Evolutionary conservation across 2,329 filamentous ascomycete species (phyloP).

Genomic region (Trichoderma sp.): DNA sequence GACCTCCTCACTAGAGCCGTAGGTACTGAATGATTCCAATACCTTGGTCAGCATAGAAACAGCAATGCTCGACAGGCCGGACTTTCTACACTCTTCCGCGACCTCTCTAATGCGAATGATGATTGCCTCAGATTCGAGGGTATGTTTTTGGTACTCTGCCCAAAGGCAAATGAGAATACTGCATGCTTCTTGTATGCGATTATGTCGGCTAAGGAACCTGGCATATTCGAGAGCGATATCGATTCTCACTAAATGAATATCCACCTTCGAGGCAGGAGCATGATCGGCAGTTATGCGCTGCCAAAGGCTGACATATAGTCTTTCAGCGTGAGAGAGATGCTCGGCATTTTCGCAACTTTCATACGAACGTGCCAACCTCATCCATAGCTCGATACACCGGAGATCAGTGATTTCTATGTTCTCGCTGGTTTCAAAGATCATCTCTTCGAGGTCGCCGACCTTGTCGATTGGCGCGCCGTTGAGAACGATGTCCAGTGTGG

Average conservation of each 20-base stretch:
- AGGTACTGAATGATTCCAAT: slow-evolving; percentile 40
- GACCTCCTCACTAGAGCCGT: slow-evolving; percentile 33
- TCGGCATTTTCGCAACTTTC: slow-evolving; percentile 26
- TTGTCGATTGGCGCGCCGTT: slow-evolving; percentile 27
- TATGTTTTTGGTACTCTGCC: slow-evolving; percentile 31
- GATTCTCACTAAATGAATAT: slow-evolving; percentile 38
- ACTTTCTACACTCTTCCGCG: slow-evolving; percentile 31
- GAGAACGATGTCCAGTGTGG: slow-evolving; percentile 35
- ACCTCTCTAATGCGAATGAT: slow-evolving; percentile 37
- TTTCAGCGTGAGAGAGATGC: slow-evolving; percentile 36
- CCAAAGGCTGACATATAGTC: slow-evolving; percentile 40
- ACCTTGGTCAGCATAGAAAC: slow-evolving; percentile 37
- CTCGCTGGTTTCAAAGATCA: slow-evolving; percentile 37
- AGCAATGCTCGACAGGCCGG: slow-evolving; percentile 35
- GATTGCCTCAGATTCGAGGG: slow-evolving; percentile 32
- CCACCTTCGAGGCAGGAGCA: slow-evolving; percentile 29
- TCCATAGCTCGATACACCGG: slow-evolving; percentile 34
- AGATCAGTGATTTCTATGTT: slow-evolving; percentile 30
- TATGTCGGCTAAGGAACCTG: slow-evolving; percentile 32
- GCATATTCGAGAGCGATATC: slow-evolving; percentile 39
- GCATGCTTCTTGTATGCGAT: slow-evolving; percentile 36
- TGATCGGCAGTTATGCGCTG: slow-evolving; percentile 35
- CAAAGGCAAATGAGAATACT: slow-evolving; percentile 41
- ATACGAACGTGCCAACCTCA: slow-evolving; percentile 36
- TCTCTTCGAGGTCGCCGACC: slow-evolving; percentile 32